Conservation (phyloP, 805 yeast species). For the Cyberlindnera mycetangii region DNA sequence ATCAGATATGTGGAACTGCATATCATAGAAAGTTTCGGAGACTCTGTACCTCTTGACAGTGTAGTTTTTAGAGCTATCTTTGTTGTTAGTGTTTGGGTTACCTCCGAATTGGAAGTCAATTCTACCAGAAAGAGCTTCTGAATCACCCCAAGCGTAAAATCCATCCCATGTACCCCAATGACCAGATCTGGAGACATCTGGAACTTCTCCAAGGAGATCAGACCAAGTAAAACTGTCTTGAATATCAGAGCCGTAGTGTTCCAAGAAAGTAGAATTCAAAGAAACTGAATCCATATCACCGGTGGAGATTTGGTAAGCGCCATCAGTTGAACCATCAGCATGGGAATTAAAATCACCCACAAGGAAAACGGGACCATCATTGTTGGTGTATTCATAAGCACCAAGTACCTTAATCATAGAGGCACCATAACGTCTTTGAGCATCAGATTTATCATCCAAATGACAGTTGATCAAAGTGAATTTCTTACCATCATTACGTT, state of each 20-base stretch:
- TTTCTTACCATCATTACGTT: constrained; percentile 12
- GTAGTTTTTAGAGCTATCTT: constrained; percentile 10
- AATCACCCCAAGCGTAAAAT: constrained; percentile 28
- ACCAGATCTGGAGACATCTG: constrained; percentile 31
- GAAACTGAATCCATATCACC: constrained; percentile 10
- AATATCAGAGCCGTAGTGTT: constrained; percentile 19
- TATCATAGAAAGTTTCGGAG: constrained; percentile 36
- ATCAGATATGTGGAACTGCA: constrained; percentile 37
- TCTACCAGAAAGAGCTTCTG: constrained; percentile 27
- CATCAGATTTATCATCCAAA: constrained; percentile 39
- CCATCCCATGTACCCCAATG: constrained; percentile 41
- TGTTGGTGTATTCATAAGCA: constrained; percentile 35
- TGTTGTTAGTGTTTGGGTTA: constrained; percentile 8
- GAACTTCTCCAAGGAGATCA: constrained; percentile 29
- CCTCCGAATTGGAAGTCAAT: constrained; percentile 41
- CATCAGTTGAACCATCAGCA: constrained; percentile 7
- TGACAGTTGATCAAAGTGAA: constrained; percentile 41
- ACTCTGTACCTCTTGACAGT: constrained; percentile 23
- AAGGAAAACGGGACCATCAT: constrained; percentile 36
- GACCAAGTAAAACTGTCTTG: constrained; percentile 25
- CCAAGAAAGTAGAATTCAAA: constrained; percentile 21
- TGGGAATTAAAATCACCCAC: constrained; percentile 43
- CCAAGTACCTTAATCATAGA: constrained; percentile 25
- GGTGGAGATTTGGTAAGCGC: constrained; percentile 13
- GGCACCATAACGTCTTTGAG: constrained; percentile 17